These are phyloP conservation scores for Zygosaccharomyces sapae DNA, from an alignment of 1,139 yeast species.

Conservation along the genomic window DNA sequence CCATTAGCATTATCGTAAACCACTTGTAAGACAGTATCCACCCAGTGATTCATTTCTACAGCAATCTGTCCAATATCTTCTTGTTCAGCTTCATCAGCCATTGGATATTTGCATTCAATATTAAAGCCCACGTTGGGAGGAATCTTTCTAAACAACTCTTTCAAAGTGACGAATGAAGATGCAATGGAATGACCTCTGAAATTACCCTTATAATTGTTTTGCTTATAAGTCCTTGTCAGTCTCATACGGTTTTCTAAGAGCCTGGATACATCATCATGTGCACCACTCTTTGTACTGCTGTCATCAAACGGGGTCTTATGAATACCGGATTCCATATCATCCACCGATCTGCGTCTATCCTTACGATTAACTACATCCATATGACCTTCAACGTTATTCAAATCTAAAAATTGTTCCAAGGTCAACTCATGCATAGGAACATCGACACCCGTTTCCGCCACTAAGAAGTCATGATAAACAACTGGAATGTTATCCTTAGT, in stretches of 20 bases:
- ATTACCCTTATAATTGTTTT: constrained; percentile 86
- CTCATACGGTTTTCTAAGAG: constrained; percentile 66
- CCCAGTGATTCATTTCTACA: constrained; percentile 80
- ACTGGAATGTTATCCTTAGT: constrained; percentile 94
- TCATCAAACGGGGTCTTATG: constrained; percentile 14
- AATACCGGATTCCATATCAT: constrained; percentile 19
- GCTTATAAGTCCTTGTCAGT: constrained; percentile 81
- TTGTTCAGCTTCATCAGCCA: constrained; percentile 86
- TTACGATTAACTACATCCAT: constrained; percentile 10
- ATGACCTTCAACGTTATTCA: constrained; percentile 41
- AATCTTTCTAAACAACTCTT: constrained; percentile 74
- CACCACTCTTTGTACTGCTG: constrained; percentile 8
- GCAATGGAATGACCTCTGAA: constrained; percentile 87
- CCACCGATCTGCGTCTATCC: constrained; percentile 23
- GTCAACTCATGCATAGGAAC: constrained; percentile 94
- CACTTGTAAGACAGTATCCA: constrained; percentile 73
- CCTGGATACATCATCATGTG: constrained; percentile 13
- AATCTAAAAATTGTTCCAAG: constrained; percentile 77
- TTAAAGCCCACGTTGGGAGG: constrained; percentile 88
- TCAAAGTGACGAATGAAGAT: constrained; percentile 83
- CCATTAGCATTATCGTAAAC: constrained; percentile 78
- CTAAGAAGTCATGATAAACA: constrained; percentile 89
- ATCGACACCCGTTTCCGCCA: constrained; percentile 94
- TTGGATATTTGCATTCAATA: constrained; percentile 92
- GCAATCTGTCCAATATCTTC: constrained; percentile 88